phyloP scores from a whole-genome alignment of 2,329 filamentous ascomycete species.

The Zasmidium citrigriseum region DNA sequence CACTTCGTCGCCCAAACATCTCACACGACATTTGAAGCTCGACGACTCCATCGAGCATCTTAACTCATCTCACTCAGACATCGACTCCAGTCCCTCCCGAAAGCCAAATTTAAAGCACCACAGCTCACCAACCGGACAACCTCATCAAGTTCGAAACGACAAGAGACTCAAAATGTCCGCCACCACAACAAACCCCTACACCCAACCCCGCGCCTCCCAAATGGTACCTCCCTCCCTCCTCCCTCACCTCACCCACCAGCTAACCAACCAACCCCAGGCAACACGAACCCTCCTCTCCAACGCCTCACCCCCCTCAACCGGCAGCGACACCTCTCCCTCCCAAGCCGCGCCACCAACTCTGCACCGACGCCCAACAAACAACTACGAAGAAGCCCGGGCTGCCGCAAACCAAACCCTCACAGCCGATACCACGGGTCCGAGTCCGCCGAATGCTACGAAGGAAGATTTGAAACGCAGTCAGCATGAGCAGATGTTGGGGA shows the following conservation, averaged over 20 bases:
- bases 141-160: no score
- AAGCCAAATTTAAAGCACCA: neutral
- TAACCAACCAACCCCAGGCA: neutral
- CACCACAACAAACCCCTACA: neutral
- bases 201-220: neutral
- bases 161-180: neutral
- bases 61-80: neutral
- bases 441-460: neutral
- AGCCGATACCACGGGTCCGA: constrained; percentile 8
- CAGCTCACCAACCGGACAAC: neutral
- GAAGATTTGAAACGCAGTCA: constrained; percentile 32
- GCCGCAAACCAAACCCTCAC: constrained; percentile 11
- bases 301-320: neutral
- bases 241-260: neutral
- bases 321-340: neutral
- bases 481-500: constrained; percentile 30
- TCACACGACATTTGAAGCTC: no score
- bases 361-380: constrained; percentile 23
- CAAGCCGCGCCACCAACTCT: neutral
- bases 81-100: neutral
- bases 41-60: neutral
- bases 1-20: no score
- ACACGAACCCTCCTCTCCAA: neutral
- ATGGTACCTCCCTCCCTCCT: neutral
- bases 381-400: constrained; percentile 32